These are phyloP conservation scores for Emmonsia crescens DNA, from an alignment of 2,329 filamentous ascomycete genomes.

Conservation along the genomic window DNA sequence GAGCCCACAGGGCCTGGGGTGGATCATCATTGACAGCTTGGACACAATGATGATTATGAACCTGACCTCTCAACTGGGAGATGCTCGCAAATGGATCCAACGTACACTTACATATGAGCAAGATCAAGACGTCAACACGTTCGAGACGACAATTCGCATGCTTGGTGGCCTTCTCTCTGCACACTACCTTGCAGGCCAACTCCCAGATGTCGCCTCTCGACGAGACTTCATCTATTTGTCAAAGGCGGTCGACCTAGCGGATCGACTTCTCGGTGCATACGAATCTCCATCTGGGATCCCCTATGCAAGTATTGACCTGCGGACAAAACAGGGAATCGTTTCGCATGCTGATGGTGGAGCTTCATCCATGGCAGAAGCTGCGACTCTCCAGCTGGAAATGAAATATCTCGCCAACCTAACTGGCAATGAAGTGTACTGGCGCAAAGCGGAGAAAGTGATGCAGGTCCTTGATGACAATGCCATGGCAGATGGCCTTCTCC, in stretches of 20 bases:
- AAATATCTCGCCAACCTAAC: constrained; percentile 95
- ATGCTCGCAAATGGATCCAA: constrained; percentile 82
- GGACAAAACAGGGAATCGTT: constrained; percentile 60
- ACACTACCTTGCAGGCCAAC: constrained; percentile 82
- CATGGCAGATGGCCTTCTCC: constrained; percentile 69
- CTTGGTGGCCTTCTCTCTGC: constrained; percentile 84
- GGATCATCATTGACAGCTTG: constrained; percentile 94
- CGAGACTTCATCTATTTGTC: constrained; percentile 82
- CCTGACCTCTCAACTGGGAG: constrained; percentile 68
- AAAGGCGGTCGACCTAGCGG: constrained; percentile 86
- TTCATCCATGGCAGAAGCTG: constrained; percentile 87
- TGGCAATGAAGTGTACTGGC: constrained; percentile 86
- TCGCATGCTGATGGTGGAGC: constrained; percentile 80
- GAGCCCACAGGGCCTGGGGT: constrained; percentile 80
- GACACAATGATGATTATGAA: constrained; percentile 99
- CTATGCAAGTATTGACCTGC: constrained; percentile 81
- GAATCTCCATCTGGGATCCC: constrained; percentile 79
- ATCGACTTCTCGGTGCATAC: constrained; percentile 77
- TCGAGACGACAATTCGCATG: constrained; percentile 97
- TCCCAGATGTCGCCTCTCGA: constrained; percentile 68
- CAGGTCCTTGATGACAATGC: constrained; percentile 76
- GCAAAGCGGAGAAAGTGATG: constrained; percentile 84
- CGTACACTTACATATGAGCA: constrained; percentile 75
- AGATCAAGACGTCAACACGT: constrained; percentile 91
- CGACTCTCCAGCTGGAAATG: constrained; percentile 86